A percentile compares a stretch with the other conserved stretches of the same genome.
These are phyloP conservation scores for Cercospora sp. DNA, from an alignment of 2,329 filamentous ascomycete species.

Conservation along the genomic window DNA sequence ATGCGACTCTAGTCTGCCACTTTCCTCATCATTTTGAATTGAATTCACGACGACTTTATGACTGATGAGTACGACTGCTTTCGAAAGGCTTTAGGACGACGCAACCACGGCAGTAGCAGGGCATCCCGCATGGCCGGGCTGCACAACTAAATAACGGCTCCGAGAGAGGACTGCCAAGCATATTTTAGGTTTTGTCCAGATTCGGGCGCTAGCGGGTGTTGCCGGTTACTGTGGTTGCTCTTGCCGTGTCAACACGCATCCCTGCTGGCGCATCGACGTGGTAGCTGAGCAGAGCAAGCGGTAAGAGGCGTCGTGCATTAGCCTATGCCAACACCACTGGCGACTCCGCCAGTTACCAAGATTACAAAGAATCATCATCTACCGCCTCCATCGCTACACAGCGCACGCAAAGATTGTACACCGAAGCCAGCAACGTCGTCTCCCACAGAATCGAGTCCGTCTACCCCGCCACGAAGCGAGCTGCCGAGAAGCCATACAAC, in stretches of 20 bases:
- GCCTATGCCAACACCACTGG: not conserved
- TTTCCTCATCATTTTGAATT: not conserved
- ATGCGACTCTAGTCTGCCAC: not conserved
- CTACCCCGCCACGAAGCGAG: constrained; percentile 1
- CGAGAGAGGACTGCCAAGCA: not conserved
- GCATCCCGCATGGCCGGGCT: not conserved
- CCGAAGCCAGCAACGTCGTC: not conserved
- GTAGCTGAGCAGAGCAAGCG: not conserved
- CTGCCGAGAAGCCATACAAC: not conserved
- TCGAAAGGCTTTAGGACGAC: too few species aligned
- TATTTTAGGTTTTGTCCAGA: not conserved
- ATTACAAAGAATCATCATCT: not conserved
- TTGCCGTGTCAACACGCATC: not conserved
- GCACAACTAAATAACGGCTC: not conserved
- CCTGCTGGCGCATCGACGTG: not conserved
- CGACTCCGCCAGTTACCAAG: not conserved
- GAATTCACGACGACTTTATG: not conserved
- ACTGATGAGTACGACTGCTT: not conserved
- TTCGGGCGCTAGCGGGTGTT: not conserved
- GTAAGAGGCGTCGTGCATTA: not conserved
- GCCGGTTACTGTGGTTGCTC: not conserved
- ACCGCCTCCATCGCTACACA: not conserved
- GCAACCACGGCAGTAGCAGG: too few species aligned
- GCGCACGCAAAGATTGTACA: not conserved
- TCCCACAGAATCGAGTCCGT: not conserved